Percentiles rank a stretch among this genome's conserved stretches.
Evolutionary conservation across 2,329 filamentous ascomycete species (phyloP).

Genomic region (Leptographium procerum): DNA sequence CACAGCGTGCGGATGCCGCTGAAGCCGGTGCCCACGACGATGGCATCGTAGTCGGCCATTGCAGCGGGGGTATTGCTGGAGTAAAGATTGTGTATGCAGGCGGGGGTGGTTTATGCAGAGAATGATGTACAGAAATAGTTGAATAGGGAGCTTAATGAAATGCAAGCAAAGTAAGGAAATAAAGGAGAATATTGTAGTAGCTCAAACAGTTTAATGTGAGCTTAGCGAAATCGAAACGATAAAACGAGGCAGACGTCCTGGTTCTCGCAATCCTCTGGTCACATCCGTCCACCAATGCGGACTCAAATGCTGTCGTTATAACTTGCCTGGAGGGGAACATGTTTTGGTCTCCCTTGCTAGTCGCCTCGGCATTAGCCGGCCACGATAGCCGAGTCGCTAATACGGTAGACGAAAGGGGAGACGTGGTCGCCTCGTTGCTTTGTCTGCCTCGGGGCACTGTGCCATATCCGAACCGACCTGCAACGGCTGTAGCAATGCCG

Average conservation of each 20-base stretch:
- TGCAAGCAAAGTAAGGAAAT: too few relatives aligned
- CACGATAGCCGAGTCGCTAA: neutral
- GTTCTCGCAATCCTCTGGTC: too few relatives aligned
- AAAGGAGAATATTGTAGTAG: too few relatives aligned
- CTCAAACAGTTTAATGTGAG: too few relatives aligned
- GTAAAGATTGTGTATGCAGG: too few relatives aligned
- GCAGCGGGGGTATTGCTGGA: neutral
- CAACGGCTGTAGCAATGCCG: neutral
- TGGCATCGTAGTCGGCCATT: conserved; percentile 28
- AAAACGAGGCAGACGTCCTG: too few relatives aligned
- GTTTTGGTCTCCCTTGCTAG: neutral
- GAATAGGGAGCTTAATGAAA: too few relatives aligned
- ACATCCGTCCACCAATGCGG: too few relatives aligned
- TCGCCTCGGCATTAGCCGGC: neutral
- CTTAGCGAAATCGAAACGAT: too few relatives aligned
- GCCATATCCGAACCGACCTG: neutral
- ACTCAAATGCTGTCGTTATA: neutral
- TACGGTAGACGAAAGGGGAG: too few relatives aligned
- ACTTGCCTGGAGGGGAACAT: neutral
- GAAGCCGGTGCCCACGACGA: conserved; percentile 62
- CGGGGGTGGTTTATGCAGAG: neutral
- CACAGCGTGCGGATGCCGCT: conserved; percentile 66
- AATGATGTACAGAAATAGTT: neutral
- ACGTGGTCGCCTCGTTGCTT: too few relatives aligned
- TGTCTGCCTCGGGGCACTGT: neutral